A percentile compares a stretch with the other conserved stretches of the same genome.
These are phyloP conservation scores for Pythium rishiriense DNA, from an alignment of 352 stramenopile species.

Conservation along the genomic window DNA sequence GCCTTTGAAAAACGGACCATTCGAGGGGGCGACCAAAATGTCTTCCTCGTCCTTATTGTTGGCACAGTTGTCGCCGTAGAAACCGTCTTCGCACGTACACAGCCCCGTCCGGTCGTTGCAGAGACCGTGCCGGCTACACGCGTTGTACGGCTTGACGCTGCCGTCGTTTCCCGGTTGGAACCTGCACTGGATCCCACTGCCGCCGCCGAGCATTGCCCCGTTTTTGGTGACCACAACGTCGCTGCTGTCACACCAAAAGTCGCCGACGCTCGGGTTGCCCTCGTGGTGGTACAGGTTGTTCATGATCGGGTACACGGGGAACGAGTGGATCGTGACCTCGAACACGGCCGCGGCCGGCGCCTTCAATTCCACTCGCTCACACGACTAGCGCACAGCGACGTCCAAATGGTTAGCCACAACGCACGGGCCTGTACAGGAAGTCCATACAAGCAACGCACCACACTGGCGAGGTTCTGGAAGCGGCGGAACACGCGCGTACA, in stretches of 20 bases:
- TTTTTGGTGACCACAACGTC: conserved; percentile 18
- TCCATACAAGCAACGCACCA: conserved; percentile 30
- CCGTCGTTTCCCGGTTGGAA: conserved; percentile 47
- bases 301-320: conserved; percentile 74
- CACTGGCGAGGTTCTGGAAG: conserved; percentile 69
- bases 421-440: no score
- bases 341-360: conserved; percentile 36
- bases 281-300: conserved; percentile 76
- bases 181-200: conserved; percentile 27
- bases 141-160: conserved; percentile 51
- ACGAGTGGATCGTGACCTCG: conserved; percentile 63
- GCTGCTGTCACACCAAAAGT: conserved; percentile 60
- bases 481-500: conserved; percentile 64
- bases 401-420: background rate
- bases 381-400: conserved; percentile 23
- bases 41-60: conserved; percentile 69
- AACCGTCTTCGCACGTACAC: conserved; percentile 64
- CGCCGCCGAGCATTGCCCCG: conserved; percentile 5
- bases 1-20: conserved; percentile 65
- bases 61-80: conserved; percentile 68
- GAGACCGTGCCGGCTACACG: conserved; percentile 60
- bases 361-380: conserved; percentile 37
- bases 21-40: conserved; percentile 46
- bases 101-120: conserved; percentile 51
- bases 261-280: conserved; percentile 48